Evolutionary conservation across 768 basidiomycete genomes (phyloP).

Genomic region (Rhodosporidiobolus sp.): DNA sequence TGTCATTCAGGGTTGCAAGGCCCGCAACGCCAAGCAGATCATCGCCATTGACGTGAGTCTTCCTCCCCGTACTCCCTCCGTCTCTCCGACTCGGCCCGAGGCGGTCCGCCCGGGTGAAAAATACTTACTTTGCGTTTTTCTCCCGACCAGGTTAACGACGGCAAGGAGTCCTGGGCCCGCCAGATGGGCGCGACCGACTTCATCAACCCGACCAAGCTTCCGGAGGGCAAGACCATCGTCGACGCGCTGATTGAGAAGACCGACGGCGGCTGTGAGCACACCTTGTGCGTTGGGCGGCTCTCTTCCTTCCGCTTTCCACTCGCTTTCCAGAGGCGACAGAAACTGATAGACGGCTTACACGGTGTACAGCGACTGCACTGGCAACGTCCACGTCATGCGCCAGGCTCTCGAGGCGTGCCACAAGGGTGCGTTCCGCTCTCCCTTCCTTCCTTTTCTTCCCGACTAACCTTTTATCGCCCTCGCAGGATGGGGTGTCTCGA

Average conservation of each 20-base stretch:
- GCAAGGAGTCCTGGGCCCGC: constrained; percentile 80
- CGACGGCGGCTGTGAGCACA: constrained; percentile 94
- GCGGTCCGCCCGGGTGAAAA: not conserved
- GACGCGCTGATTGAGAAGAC: constrained; percentile 87
- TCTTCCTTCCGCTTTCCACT: too few relatives aligned
- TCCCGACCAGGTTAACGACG: constrained; percentile 59
- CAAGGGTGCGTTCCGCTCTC: constrained; percentile 59
- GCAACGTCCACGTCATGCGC: constrained; percentile 60
- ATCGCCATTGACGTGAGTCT: constrained; percentile 70
- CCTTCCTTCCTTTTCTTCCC: not conserved
- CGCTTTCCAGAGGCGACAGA: not conserved
- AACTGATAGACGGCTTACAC: too few relatives aligned
- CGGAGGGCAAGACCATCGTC: constrained; percentile 78
- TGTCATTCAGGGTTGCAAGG: constrained; percentile 72
- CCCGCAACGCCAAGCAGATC: constrained; percentile 77
- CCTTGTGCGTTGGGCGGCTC: constrained; percentile 56
- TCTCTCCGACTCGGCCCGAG: not conserved
- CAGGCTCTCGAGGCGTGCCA: constrained; percentile 96
- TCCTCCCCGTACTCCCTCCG: not conserved
- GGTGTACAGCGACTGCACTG: constrained; percentile 68
- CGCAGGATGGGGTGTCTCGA: constrained; percentile 80
- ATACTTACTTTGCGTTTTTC: not conserved
- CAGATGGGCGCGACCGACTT: constrained; percentile 96
- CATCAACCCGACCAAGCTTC: constrained; percentile 72
- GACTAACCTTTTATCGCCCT: not conserved